Evolutionary conservation across 2,329 filamentous ascomycete species (phyloP).

Genomic region (Fusarium verticillioides): DNA sequence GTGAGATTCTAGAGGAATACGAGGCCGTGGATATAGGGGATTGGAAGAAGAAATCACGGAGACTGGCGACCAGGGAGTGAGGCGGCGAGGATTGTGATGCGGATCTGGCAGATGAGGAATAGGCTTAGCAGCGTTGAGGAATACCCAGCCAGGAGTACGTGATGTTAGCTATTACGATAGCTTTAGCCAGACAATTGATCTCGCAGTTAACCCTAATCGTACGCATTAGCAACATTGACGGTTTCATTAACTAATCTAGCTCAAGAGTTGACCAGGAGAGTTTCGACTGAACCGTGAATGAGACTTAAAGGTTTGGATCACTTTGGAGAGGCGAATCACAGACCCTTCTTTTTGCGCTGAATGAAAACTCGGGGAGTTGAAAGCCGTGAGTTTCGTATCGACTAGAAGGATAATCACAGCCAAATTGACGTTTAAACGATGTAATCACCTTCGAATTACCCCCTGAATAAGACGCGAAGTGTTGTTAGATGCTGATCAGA

Average conservation of each 20-base stretch:
- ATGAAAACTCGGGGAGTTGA: not conserved
- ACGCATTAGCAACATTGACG: not conserved
- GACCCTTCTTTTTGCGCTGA: accelerated
- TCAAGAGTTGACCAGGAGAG: not conserved
- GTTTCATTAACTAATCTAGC: no score
- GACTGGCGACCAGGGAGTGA: not conserved
- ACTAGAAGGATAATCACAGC: not conserved
- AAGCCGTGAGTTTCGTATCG: not conserved
- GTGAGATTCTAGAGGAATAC: not conserved
- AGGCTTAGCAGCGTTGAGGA: not conserved
- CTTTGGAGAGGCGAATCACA: no score
- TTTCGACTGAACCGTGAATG: not conserved
- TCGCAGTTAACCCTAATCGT: no score
- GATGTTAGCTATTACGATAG: not conserved
- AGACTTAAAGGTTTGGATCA: not conserved
- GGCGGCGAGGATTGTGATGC: not conserved
- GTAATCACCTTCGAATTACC: no score
- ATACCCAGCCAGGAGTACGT: not conserved
- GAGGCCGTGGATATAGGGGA: not conserved
- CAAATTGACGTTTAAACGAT: no score
- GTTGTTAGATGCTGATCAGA: not conserved
- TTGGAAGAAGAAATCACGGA: not conserved
- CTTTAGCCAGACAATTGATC: not conserved
- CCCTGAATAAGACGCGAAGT: not conserved
- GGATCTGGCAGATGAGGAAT: not conserved